Percentiles rank a stretch among this genome's conserved stretches.
phyloP scores from a whole-genome alignment of 768 basidiomycete species.

The Lentinus brumalis region DNA sequence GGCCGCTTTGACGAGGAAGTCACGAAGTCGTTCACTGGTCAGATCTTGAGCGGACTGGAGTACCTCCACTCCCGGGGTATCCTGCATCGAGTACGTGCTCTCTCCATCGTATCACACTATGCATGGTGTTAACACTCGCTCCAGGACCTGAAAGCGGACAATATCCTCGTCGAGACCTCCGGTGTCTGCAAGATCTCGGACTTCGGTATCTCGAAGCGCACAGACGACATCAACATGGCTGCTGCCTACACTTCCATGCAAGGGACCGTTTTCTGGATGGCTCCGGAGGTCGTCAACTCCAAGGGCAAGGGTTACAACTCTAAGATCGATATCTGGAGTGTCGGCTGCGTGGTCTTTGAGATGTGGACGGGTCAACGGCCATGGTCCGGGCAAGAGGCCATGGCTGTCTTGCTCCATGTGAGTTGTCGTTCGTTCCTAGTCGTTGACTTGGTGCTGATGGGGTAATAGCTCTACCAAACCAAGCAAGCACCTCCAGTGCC shows the following conservation, averaged over 20 bases:
- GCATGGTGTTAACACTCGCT: background rate
- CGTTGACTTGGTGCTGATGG: constrained; percentile 1
- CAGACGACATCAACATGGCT: constrained; percentile 78
- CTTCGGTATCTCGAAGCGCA: constrained; percentile 97
- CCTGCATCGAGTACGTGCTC: constrained; percentile 74
- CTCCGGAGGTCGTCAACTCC: constrained; percentile 89
- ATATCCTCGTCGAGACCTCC: constrained; percentile 91
- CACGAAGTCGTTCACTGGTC: constrained; percentile 88
- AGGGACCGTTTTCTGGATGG: constrained; percentile 99
- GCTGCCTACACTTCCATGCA: constrained; percentile 94
- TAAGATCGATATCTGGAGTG: constrained; percentile 98
- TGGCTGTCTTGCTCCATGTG: constrained; percentile 95
- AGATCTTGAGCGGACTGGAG: constrained; percentile 89
- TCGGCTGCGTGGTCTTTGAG: constrained; percentile 97
- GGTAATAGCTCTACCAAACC: constrained; percentile 89
- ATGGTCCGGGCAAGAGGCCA: constrained; percentile 87
- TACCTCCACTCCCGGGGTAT: constrained; percentile 93
- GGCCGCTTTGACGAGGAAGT: constrained; percentile 93
- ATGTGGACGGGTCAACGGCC: constrained; percentile 99
- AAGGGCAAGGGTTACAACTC: constrained; percentile 91
- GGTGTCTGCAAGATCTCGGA: constrained; percentile 98
- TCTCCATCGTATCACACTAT: background rate
- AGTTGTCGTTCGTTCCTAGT: constrained; percentile 21
- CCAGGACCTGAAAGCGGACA: constrained; percentile 96
- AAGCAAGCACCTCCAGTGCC: constrained; percentile 90